Conservation (phyloP, 2,329 filamentous ascomycete genomes). For the Lecanicillium sp. region DNA sequence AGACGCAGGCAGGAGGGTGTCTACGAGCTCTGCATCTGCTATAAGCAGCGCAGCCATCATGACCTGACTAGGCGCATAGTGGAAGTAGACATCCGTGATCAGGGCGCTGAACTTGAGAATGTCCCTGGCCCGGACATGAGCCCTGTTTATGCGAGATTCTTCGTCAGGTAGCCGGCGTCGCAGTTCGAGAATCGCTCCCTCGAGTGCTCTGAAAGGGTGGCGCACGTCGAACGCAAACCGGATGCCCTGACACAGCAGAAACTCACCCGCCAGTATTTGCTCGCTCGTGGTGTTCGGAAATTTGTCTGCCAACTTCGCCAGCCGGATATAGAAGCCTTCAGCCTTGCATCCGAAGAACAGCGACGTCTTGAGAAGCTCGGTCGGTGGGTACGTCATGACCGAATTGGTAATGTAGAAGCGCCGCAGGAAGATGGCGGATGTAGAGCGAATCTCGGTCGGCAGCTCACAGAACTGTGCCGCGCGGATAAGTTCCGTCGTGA, state of each 20-base stretch:
- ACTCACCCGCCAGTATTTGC: conserved; percentile 84
- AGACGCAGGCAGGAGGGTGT: conserved; percentile 35
- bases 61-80: conserved; percentile 91
- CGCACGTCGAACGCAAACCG: conserved; percentile 90
- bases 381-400: conserved; percentile 91
- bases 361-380: conserved; percentile 79
- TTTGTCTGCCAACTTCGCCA: conserved; percentile 57
- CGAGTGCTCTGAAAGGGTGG: conserved; percentile 81
- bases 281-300: conserved; percentile 67
- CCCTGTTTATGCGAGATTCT: conserved; percentile 43
- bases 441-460: conserved; percentile 47
- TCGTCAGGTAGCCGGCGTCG: conserved; percentile 58
- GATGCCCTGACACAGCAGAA: conserved; percentile 83
- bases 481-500: conserved; percentile 52
- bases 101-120: conserved; percentile 73
- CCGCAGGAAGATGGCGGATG: conserved; percentile 81
- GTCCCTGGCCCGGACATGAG: conserved; percentile 65
- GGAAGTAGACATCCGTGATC: conserved; percentile 92
- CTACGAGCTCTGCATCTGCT: conserved; percentile 58
- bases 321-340: conserved; percentile 70
- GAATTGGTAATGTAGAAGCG: conserved; percentile 96
- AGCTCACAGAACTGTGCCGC: conserved; percentile 47
- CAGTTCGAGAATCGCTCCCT: conserved; percentile 80
- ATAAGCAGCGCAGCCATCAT: conserved; percentile 76
- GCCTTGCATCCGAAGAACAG: conserved; percentile 93